These are phyloP conservation scores for Neopestalotiopsis sp. DNA, from an alignment of 2,329 filamentous ascomycete species.

Conservation along the genomic window DNA sequence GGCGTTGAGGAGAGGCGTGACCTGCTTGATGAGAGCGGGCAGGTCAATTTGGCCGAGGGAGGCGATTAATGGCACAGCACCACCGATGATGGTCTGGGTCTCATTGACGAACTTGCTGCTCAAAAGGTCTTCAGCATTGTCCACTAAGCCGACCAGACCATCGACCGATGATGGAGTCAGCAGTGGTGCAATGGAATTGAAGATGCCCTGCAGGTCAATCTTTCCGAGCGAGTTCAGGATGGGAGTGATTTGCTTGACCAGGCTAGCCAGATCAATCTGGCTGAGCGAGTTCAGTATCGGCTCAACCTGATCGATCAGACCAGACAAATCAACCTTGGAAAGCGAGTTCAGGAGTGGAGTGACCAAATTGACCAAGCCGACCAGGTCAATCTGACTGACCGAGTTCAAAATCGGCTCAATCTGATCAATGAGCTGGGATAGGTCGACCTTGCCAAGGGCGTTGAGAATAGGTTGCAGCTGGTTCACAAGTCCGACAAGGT, in stretches of 20 bases:
- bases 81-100: constrained; percentile 39
- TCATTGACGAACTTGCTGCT: constrained; percentile 46
- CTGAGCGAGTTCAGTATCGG: constrained; percentile 35
- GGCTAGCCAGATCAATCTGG: constrained; percentile 42
- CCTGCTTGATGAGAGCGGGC: constrained; percentile 39
- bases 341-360: constrained; percentile 39
- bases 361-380: constrained; percentile 40
- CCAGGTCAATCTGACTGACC: constrained; percentile 44
- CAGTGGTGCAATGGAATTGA: constrained; percentile 38
- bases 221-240: constrained; percentile 38
- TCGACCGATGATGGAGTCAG: constrained; percentile 40
- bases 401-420: constrained; percentile 20
- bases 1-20: constrained; percentile 42
- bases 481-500: constrained; percentile 41
- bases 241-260: constrained; percentile 41
- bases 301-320: constrained; percentile 38
- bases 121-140: constrained; percentile 45
- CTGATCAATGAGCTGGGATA: constrained; percentile 33
- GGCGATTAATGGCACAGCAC: constrained; percentile 40
- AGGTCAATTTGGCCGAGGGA: constrained; percentile 44
- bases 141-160: constrained; percentile 41
- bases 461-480: constrained; percentile 39
- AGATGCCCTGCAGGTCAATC: constrained; percentile 35
- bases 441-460: constrained; percentile 30
- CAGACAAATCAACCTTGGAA: constrained; percentile 37